Base-by-base conservation (phyloP, 1,139 yeast genomes). In the Yarrowia galli region DNA sequence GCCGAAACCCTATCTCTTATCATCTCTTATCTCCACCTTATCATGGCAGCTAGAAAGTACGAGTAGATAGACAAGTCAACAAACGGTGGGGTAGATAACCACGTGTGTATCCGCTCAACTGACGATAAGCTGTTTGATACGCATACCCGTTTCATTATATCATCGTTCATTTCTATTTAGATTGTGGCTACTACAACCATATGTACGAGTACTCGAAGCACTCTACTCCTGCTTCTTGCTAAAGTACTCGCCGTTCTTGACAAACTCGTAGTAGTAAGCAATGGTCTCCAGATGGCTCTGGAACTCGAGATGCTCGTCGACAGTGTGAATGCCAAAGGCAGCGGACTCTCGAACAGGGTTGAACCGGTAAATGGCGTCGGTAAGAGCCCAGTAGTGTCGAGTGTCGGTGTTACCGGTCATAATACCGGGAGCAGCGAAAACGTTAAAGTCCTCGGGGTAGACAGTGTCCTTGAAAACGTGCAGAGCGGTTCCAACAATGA, bases 391-490 rank as follows among this genome's bases (percentile, higher is more conserved):
- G 79, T 89, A 91, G 75, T 86, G 84, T 75, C 85, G 84, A 10
- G 97, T 91, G 76, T 92, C 97, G 2, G 97, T 92, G 77, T 91
- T 92, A 40, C 91, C 97, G 7, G 91, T 83, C 86, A 89, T 85
- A 66, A 90, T 75, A 22, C 85, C 80, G 13, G 97, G 96, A 1
- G 92, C 80, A 67, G 89, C 80, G 40, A 87, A 78, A 32, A 85
- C 54, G 22, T 60, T 61, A n/a, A 65, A 65, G 38, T 32, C 58
- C 20, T 66, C 60, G 42, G 65, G 65, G 28, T 81, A 83, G 70
- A 83, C 84, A 68, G 86, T 84, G 71, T 86, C 89, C 32, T 40
- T 22, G 73, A 81, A 87, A 58, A 87, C 79, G 72, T 85, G 84
- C 53, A 87, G 80, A 68, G 87, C 81, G 3, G 89, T 80, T 2